Percentiles rank a stretch among this genome's conserved stretches.
phyloP scores from a whole-genome alignment of 73 alveolate genomes.

The Uronychia setigera region DNA sequence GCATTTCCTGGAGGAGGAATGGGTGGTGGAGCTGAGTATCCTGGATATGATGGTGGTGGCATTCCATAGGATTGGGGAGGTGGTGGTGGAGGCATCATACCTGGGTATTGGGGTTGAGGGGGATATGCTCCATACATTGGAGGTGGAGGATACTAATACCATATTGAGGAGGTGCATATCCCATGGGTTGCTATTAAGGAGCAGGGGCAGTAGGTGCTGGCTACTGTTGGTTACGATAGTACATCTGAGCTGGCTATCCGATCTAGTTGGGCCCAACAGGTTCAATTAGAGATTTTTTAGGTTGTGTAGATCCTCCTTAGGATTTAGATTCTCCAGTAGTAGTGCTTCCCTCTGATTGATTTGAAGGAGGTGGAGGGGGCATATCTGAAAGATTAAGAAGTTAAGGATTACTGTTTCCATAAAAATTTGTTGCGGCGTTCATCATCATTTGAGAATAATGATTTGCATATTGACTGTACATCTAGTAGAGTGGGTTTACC shows the following conservation, averaged over 20 bases:
- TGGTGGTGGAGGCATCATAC: conserved; percentile 23
- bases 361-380: neutral
- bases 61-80: conserved; percentile 4
- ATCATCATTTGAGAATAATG: neutral
- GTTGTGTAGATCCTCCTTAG: too few species aligned
- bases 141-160: conserved; percentile 14
- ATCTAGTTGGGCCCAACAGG: neutral
- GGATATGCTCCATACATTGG: neutral
- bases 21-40: conserved; percentile 18
- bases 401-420: neutral
- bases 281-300: too few species aligned
- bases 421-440: neutral
- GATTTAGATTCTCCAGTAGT: neutral
- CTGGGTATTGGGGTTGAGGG: conserved; percentile 21
- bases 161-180: conserved; percentile 19
- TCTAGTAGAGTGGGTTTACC: neutral
- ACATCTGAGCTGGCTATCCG: neutral
- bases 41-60: conserved; percentile 5
- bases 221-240: neutral
- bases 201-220: conserved; percentile 4
- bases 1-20: conserved; percentile 12
- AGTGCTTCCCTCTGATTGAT: neutral
- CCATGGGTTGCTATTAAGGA: neutral
- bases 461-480: neutral
- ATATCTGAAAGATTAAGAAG: neutral